Conservation (phyloP, 225 moss, liverwort and hornwort species). For the Marchantia paleacea region DNA sequence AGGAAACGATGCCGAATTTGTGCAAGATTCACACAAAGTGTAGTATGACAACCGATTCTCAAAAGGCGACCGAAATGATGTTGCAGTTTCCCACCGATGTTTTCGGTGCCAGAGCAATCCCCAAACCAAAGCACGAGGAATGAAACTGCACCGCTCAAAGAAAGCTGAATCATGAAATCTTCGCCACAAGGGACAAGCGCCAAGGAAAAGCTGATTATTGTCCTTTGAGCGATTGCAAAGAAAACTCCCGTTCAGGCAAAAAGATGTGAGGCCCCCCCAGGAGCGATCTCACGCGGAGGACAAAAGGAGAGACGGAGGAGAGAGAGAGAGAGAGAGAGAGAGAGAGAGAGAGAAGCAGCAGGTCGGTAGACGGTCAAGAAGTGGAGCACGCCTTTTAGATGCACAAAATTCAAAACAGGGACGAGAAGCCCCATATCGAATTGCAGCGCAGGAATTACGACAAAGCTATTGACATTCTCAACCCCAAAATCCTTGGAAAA, state of each 20-base stretch:
- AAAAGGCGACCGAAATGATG: no score
- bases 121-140: neutral
- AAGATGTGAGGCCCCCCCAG: no score
- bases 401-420: neutral
- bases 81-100: no score
- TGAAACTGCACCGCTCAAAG: neutral
- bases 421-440: neutral
- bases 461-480: neutral
- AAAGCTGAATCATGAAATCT: neutral
- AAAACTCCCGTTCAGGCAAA: neutral
- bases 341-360: neutral
- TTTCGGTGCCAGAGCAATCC: no score
- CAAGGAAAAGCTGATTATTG: neutral
- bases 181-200: neutral
- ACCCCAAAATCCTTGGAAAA: neutral
- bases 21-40: no score
- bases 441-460: neutral
- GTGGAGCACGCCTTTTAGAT: neutral
- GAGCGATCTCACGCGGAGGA: no score
- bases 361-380: neutral
- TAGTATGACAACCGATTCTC: no score
- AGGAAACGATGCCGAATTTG: no score
- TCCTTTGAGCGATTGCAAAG: neutral
- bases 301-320: no score
- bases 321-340: neutral